phyloP scores from a whole-genome alignment of 495 filamentous ascomycete species.

The Elasticomyces elasticus region DNA sequence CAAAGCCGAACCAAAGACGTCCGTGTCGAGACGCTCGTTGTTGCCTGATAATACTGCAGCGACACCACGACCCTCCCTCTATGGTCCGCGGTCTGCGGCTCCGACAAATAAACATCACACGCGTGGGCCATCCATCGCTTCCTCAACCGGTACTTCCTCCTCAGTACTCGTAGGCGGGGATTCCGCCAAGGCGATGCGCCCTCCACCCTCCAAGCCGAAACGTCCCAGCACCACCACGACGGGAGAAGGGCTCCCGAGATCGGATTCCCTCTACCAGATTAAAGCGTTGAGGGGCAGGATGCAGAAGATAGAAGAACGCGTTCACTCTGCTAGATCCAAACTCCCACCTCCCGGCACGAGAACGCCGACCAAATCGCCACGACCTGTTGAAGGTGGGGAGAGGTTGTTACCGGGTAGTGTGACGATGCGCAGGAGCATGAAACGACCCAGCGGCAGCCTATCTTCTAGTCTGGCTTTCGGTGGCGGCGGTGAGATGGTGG shows the following conservation, averaged over 20 bases:
- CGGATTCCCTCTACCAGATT: constrained; percentile 84
- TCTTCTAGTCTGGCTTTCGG: too few relatives aligned
- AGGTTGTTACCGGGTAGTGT: constrained; percentile 69
- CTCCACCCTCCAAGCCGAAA: constrained; percentile 29
- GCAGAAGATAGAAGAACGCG: constrained; percentile 85
- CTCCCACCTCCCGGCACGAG: constrained; percentile 63
- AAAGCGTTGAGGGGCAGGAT: constrained; percentile 89
- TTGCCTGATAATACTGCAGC: constrained; percentile 36
- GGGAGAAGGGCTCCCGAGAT: constrained; percentile 50
- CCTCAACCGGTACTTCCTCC: constrained; percentile 30
- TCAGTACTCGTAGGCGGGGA: too few relatives aligned
- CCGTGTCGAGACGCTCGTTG: constrained; percentile 31
- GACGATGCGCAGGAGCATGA: constrained; percentile 66
- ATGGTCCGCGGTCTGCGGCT: constrained; percentile 21
- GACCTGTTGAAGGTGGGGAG: constrained; percentile 43
- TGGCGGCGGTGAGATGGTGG: too few relatives aligned
- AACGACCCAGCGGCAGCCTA: constrained; percentile 32
- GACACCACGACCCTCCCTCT: constrained; percentile 37
- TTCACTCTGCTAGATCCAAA: constrained; percentile 88
- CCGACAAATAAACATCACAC: constrained; percentile 43
- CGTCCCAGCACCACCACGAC: constrained; percentile 26
- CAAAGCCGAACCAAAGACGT: constrained; percentile 30
- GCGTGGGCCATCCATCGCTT: constrained; percentile 44
- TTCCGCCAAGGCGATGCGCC: constrained; percentile 33
- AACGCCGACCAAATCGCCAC: constrained; percentile 77